Conservation (phyloP, 768 basidiomycete genomes). For the Imleria badia region DNA sequence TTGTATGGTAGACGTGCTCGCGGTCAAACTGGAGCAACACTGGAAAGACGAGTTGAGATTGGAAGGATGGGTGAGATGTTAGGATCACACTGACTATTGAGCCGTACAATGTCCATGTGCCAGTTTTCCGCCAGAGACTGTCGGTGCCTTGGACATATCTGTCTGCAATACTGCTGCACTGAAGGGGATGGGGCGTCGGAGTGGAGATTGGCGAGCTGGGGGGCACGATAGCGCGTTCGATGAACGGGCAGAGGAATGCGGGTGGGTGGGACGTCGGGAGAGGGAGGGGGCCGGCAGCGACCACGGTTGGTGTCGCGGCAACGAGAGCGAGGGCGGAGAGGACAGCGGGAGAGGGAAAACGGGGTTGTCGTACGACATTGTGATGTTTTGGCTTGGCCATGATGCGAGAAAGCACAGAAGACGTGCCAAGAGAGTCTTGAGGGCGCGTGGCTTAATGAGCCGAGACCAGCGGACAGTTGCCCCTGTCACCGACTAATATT, state of each 20-base stretch:
- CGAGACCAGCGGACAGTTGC: neutral
- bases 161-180: constrained; percentile 43
- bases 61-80: neutral
- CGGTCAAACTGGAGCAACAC: constrained; percentile 16
- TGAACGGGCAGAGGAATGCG: constrained; percentile 60
- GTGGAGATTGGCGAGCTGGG: neutral
- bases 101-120: constrained; percentile 64
- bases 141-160: constrained; percentile 53
- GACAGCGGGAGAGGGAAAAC: constrained; percentile 48
- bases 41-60: constrained; percentile 4
- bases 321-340: constrained; percentile 59
- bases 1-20: constrained; percentile 1
- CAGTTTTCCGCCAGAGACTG: constrained; percentile 56
- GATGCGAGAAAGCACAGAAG: constrained; percentile 36
- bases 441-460: constrained; percentile 32
- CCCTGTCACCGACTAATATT: neutral
- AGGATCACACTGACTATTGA: constrained; percentile 50
- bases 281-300: constrained; percentile 45
- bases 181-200: constrained; percentile 1
- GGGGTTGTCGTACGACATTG: neutral
- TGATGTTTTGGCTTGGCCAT: constrained; percentile 56
- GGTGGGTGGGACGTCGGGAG: constrained; percentile 42
- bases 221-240: constrained; percentile 25
- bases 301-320: constrained; percentile 46
- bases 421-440: constrained; percentile 38